Evolutionary conservation across 2,329 filamentous ascomycete species (phyloP).

Genomic region (Colletotrichum zoysiae): DNA sequence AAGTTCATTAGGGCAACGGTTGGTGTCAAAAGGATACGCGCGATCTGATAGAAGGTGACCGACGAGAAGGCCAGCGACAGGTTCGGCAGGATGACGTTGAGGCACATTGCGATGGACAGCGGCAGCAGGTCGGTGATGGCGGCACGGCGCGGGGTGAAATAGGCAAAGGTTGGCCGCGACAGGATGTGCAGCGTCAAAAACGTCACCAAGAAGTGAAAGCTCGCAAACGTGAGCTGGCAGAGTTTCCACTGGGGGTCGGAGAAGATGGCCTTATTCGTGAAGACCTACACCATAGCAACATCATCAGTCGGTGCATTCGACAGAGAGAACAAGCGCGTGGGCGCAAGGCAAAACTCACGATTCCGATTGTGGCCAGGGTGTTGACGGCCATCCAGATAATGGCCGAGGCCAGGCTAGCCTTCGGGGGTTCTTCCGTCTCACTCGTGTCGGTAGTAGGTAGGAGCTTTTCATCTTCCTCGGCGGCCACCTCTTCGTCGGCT

Average conservation of each 20-base stretch:
- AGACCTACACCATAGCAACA: constrained; percentile 61
- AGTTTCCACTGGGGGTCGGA: constrained; percentile 71
- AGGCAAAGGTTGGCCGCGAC: constrained; percentile 68
- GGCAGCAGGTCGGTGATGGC: constrained; percentile 70
- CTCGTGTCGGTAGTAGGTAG: constrained; percentile 50
- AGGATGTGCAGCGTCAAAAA: constrained; percentile 72
- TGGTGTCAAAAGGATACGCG: constrained; percentile 75
- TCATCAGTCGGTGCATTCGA: constrained; percentile 34
- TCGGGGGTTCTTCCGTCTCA: constrained; percentile 52
- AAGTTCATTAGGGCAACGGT: constrained; percentile 75
- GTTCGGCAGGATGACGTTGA: constrained; percentile 78
- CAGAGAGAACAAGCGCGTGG: not conserved
- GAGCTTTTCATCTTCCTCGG: constrained; percentile 58
- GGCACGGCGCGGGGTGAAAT: constrained; percentile 70
- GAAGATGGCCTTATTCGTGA: constrained; percentile 79
- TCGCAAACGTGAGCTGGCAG: constrained; percentile 74
- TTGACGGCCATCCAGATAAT: constrained; percentile 71
- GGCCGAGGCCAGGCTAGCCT: constrained; percentile 53
- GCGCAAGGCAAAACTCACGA: constrained; percentile 58
- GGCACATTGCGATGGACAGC: constrained; percentile 74
- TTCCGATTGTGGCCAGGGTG: constrained; percentile 72
- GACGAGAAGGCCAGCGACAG: constrained; percentile 75
- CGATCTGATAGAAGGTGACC: constrained; percentile 78
- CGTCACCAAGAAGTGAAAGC: constrained; percentile 77
- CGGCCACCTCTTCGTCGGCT: constrained; percentile 53